Base-by-base conservation (phyloP, 1,284 basidiomycete genomes). In the Malassezia yamatoensis region DNA sequence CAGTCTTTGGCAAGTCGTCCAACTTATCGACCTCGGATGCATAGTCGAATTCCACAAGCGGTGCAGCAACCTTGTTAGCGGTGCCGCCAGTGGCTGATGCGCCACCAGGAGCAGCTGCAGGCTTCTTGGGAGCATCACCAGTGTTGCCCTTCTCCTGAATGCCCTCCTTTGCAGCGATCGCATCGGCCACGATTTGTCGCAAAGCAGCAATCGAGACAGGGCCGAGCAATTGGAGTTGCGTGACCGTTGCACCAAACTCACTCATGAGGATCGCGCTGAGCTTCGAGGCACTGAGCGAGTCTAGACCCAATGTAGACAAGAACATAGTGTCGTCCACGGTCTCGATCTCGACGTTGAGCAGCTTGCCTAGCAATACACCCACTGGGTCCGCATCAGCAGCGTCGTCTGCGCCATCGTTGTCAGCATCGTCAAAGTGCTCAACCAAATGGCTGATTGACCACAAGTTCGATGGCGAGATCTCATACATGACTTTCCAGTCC, bases 271-370 rank as follows among this genome's bases (percentile, higher is more conserved):
- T 58, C 24, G 55, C 51, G 20, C 55, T 58, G 5, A 58, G 50
- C 55, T 58, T 58, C 42, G 50, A 53, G 34, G 55, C 55, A 6
- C 45, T 49, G 21, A 58, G 51, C 55, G 55, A 58, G 55, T 58
- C 55, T 12, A 58, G 51, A 49, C 55, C 55, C 13, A 58, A 51
- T 15, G 55, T 53, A 37, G 55, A 58, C 38, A 58, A 34, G 51
- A 58, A 58, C 55, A 58, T 58, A 41, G 55, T 58, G 55, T 58
- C 55, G 39, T 58, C 55, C 16, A 58, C 55, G 15, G 55, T 58
- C 13, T 46, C 20, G 18, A 58, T 53, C 40, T 58, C 55, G 15
- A 58, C 55, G 46, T 58, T 58, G 45, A 58, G 51, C 40, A 58
- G 46, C 50, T 58, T 58, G 50, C 55, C 55, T 11, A 58, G 44